Conservation (phyloP, 2,329 filamentous ascomycete species). For the Chaetomium strumarium region DNA sequence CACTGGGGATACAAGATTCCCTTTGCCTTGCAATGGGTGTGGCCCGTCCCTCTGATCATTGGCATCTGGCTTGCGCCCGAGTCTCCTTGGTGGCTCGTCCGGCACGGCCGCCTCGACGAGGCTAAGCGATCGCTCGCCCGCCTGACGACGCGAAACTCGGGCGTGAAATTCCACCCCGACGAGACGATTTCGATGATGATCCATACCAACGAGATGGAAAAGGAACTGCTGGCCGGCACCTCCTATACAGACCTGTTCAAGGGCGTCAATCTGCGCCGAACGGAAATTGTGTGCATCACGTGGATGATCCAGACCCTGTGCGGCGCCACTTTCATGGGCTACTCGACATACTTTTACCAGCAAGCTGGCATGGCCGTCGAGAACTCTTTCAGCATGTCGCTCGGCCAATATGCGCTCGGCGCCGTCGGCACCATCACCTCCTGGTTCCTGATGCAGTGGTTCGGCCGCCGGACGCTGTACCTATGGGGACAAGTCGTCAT, state of each 20-base stretch:
- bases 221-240: slow-evolving; percentile 31
- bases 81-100: slow-evolving; percentile 41
- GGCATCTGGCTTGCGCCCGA: slow-evolving; percentile 14
- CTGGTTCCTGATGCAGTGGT: slow-evolving; percentile 36
- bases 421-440: slow-evolving; percentile 39
- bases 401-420: slow-evolving; percentile 37
- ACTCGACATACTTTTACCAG: slow-evolving; percentile 36
- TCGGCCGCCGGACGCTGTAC: slow-evolving; percentile 25
- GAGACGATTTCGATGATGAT: slow-evolving; percentile 45
- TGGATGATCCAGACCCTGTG: slow-evolving; percentile 45
- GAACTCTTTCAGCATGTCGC: slow-evolving; percentile 32
- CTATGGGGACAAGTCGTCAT: slow-evolving; percentile 37
- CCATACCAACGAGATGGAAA: slow-evolving; percentile 33
- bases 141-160: neutral
- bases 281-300: slow-evolving; percentile 45
- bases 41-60: slow-evolving; percentile 13
- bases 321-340: slow-evolving; percentile 42
- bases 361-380: slow-evolving; percentile 31
- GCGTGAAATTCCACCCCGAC: slow-evolving; percentile 1
- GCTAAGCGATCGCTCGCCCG: slow-evolving; percentile 3
- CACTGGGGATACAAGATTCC: slow-evolving; percentile 32
- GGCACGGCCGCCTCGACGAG: slow-evolving; percentile 4
- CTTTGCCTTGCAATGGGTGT: slow-evolving; percentile 23
- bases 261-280: slow-evolving; percentile 45
- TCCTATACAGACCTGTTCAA: slow-evolving; percentile 48